Base-by-base conservation (phyloP, 2,329 filamentous ascomycete genomes). In the Claviceps quebecensis region DNA sequence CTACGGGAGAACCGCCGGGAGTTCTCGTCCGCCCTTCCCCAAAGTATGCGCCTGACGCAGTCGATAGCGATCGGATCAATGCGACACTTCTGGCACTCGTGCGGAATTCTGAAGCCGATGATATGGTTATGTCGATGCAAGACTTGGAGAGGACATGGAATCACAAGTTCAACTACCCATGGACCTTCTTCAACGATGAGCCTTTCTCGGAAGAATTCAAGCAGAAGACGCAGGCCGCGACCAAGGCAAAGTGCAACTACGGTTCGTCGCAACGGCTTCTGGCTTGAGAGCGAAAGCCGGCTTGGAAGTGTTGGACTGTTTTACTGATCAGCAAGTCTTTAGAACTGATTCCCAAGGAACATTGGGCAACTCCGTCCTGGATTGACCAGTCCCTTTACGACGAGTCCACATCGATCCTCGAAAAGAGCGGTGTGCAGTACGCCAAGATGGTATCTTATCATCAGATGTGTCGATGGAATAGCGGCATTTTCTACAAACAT, bases 401-500 rank as follows among this genome's bases (percentile, higher is more conserved):
- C 40, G 89, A 95, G 66, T 95, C 89, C 26, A 82, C 87, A 54
- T 80, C 87, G 63, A 79, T 94, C 8, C 78, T 98, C 52, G 76
- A 86, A 62, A 86, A 93, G 64, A 80, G 91, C 61, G 78, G 85
- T 9, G 88, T 98, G 44, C 91, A 97, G 65, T 98, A 98, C 67
- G 87, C 87, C 61, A 77, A 82, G 59, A 87, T 86, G 75, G 70
- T 87, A 50, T 95, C 89, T 47, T 98, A 98, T 71, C 91, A 97
- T 69, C 86, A 97, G 65, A 98, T 98, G 93, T 98, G 93, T 66
- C 83, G 93, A 52, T 98, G 93, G 93, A 98, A 98, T 72, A 94
- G 87, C 63, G 93, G 93, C 63, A 77, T 97, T 68, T 98, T 98
- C 75, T 96, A 95, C 75, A 89, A 93, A 64, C 93, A 98, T 68